Base-by-base conservation (phyloP, 495 filamentous ascomycete species). In the Clavariopsis aquatica region DNA sequence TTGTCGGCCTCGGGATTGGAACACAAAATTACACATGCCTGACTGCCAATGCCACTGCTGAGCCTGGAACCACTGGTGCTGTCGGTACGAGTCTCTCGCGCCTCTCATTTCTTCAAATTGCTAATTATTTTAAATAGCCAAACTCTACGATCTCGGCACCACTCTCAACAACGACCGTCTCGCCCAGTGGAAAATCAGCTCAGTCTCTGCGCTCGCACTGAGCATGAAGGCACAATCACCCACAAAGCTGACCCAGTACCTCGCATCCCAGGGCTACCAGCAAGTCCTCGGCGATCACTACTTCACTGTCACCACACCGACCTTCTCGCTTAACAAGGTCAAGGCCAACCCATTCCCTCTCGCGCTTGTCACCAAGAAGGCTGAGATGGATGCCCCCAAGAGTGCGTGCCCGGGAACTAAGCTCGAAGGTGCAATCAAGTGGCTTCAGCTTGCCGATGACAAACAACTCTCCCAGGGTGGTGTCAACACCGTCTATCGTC, bases 1-100 rank as follows among this genome's bases (percentile, higher is more conserved):
- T 51, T 47, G 62, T 72, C 26, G 49, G 26, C 1, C 63, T 72
- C n/a, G 69, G 69, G 10, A 51, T 69, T 12, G 69, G 69, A 29
- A 72, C 69, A 17, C 69, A 72, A 52, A 72, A 72, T 57, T 72
- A 72, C 51, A 72, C 69, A 17, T 72, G 69, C 56, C 15, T 43
- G n/a, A 27, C 57, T n/a, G 49, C 38, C 46, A 49, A 59, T 29
- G 55, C 49, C 29, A 60, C 62, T n/a, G 61, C 66, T 13, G 60
- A 31, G 23, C 62, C 66, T 24, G 58, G 22, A 2, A 52, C 62
- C 23, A 61, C 57, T 49, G 69, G 69, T 22, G 69, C 69, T 12
- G 3, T 62, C 2, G 67, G 68, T 67, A 68, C 41, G 64, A 7
- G 6, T 6, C 52, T 51, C 45, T 10, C 24, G 60, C 23, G 26